Evolutionary conservation across 257 asterid species (phyloP), one percentile per base, ranked within the genome.

Genomic region (Gentiana dahurica): DNA sequence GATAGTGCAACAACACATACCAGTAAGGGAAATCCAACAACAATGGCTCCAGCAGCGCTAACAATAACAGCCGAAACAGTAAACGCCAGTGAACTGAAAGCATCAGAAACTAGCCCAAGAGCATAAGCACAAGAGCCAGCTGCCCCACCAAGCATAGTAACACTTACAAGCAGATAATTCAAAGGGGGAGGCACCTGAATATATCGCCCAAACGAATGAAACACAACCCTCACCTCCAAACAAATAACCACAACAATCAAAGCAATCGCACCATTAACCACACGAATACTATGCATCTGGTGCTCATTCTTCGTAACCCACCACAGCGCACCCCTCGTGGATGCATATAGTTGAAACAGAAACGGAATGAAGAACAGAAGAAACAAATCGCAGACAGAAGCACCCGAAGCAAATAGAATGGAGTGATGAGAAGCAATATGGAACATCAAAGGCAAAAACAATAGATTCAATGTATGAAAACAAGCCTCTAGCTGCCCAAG

Each of bases 101-200:
- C 94, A 67, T 88, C 97, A 39, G 95, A 83, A 54, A 92, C 75
- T 83, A 83, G 66, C 53, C 99, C 95, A 72, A 85, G 77, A 53
- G 95, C 84, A 79, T 77, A 85, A 59, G 95, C 72, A 65, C 87
- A 91, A 49, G 91, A 82, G 62, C 87, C 94, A 47, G 70, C 84
- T 36, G 97, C 93, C 63, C 95, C 94, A 65, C 99, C 99, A 61
- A 92, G 91, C 95, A 88, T 80, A 36, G 97, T 75, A 36, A 81
- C 61, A 66, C 93, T 85, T 49, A 92, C 95, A 35, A 92, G 90
- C 62, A 88, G 62, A 72, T 81, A 86, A 84, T 75, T 92, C 68
- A 85, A 75, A 2, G 99, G 99, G 0, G 97, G 84, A 46, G 99
- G 97, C 62, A 88, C 97, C 75, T 88, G 97, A 77, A 92, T 88